phyloP scores from a whole-genome alignment of 192 early-diverging fungal species.

The Mortierella alpina region DNA sequence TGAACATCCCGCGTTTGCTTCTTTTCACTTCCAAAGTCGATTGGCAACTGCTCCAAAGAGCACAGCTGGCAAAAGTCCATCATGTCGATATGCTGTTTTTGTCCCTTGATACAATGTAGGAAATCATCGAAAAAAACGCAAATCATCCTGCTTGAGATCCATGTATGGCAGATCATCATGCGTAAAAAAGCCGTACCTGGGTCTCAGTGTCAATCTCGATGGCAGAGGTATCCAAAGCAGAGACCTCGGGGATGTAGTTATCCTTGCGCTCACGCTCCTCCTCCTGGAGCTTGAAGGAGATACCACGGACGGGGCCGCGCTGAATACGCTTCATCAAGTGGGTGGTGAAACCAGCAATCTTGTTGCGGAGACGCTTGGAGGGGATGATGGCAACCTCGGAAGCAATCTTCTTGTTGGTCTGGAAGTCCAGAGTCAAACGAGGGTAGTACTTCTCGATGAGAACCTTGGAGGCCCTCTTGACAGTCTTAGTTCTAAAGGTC shows the following conservation, averaged over 20 bases:
- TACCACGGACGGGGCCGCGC: constrained; percentile 98
- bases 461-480: constrained; percentile 98
- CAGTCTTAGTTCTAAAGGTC: constrained; percentile 93
- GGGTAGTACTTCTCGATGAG: constrained; percentile 99
- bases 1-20: no score
- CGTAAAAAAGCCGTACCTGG: constrained; percentile 63
- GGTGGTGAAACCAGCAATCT: constrained; percentile 99
- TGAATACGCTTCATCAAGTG: constrained; percentile 99
- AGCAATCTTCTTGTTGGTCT: constrained; percentile 99
- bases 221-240: constrained; percentile 89
- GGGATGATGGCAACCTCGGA: constrained; percentile 98
- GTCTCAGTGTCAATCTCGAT: constrained; percentile 98
- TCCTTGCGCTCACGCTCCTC: constrained; percentile 99
- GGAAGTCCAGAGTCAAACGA: constrained; percentile 98
- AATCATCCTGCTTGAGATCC: no score
- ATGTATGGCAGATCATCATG: no score
- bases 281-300: constrained; percentile 99
- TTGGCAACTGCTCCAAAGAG: no score
- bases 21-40: no score
- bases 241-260: constrained; percentile 99
- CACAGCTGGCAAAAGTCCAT: no score
- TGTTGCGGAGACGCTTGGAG: constrained; percentile 99
- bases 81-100: no score
- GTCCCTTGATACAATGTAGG: no score
- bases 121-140: no score